These are phyloP conservation scores for Thraustochytrium sp. DNA, from an alignment of 352 stramenopile genomes.

Conservation along the genomic window DNA sequence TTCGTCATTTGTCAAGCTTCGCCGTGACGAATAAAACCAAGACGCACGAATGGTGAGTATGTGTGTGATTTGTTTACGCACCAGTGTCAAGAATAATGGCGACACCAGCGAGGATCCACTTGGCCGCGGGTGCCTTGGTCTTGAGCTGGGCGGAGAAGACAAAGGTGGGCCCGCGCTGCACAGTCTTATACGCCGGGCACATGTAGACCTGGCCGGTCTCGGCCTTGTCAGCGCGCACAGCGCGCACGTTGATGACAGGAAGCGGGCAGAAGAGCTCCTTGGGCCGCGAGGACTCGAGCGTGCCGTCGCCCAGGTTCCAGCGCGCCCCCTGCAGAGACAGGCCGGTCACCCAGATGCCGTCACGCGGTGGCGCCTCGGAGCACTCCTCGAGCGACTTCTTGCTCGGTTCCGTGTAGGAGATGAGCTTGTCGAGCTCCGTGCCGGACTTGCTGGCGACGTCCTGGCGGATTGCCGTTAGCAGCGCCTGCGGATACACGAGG, in stretches of 20 bases:
- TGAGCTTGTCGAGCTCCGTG: slow-evolving; percentile 75
- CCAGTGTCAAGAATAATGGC: slow-evolving; percentile 85
- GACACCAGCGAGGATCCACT: slow-evolving; percentile 91
- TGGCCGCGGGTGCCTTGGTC: slow-evolving; percentile 83
- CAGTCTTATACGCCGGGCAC: slow-evolving; percentile 94
- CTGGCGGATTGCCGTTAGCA: slow-evolving; percentile 85
- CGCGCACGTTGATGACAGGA: slow-evolving; percentile 95
- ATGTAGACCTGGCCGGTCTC: slow-evolving; percentile 75
- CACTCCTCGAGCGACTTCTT: slow-evolving; percentile 89
- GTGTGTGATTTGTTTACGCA: too few relatives aligned
- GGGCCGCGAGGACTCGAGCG: slow-evolving; percentile 85
- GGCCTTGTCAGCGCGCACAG: slow-evolving; percentile 86
- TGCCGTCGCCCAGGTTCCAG: slow-evolving; percentile 81
- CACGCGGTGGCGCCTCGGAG: slow-evolving; percentile 67
- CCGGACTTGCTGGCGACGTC: slow-evolving; percentile 85
- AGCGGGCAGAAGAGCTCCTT: slow-evolving; percentile 97
- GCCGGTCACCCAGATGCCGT: slow-evolving; percentile 90
- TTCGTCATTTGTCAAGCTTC: neutral
- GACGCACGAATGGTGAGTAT: too few relatives aligned
- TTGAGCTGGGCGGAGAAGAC: slow-evolving; percentile 96
- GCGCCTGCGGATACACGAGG: slow-evolving; percentile 93
- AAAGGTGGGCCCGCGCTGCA: slow-evolving; percentile 88
- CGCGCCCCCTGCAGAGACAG: slow-evolving; percentile 89
- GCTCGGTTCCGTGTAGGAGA: slow-evolving; percentile 81
- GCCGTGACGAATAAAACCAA: neutral